Evolutionary conservation across 2,329 filamentous ascomycete species (phyloP).

Genomic region (Aspergillus aculeatinus): DNA sequence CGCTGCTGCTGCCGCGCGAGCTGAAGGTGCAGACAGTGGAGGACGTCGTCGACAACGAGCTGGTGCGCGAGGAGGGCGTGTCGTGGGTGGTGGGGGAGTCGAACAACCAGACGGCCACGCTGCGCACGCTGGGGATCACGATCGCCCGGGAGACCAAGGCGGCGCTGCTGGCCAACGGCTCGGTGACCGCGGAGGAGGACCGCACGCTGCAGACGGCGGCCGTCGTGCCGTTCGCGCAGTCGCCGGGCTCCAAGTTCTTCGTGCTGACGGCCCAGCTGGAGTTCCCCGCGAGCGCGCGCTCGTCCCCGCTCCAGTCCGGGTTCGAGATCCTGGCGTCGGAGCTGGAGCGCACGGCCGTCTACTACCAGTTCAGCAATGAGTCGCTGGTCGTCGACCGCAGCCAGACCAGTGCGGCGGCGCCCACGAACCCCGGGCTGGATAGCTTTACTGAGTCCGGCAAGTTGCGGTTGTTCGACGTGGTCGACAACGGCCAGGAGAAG

Average conservation of each 20-base stretch:
- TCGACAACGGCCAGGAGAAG: background rate
- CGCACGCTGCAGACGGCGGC: background rate
- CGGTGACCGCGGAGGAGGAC: background rate
- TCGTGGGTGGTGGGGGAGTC: constrained; percentile 13
- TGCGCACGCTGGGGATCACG: constrained; percentile 19
- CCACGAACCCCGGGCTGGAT: constrained; percentile 14
- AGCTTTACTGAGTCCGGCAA: constrained; percentile 12
- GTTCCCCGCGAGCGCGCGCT: constrained; percentile 10
- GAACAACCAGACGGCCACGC: constrained; percentile 1
- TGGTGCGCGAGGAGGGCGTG: constrained; percentile 5
- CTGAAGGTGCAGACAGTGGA: constrained; percentile 11
- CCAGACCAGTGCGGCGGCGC: constrained; percentile 18
- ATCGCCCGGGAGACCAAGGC: constrained; percentile 19
- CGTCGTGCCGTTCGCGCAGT: constrained; percentile 9
- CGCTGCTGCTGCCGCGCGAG: constrained; percentile 18
- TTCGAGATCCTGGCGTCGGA: constrained; percentile 20
- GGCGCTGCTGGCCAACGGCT: constrained; percentile 3
- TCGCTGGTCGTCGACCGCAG: constrained; percentile 20
- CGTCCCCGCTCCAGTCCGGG: constrained; percentile 9
- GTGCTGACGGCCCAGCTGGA: constrained; percentile 10
- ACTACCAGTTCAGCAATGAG: constrained; percentile 24
- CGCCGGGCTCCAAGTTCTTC: constrained; percentile 13
- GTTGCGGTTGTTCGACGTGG: constrained; percentile 19
- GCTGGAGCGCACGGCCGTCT: constrained; percentile 17
- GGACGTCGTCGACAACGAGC: constrained; percentile 18